Percentiles rank a stretch among this genome's conserved stretches.
phyloP scores from a whole-genome alignment of 768 basidiomycete species.

The Leucocoprinus birnbaumii region DNA sequence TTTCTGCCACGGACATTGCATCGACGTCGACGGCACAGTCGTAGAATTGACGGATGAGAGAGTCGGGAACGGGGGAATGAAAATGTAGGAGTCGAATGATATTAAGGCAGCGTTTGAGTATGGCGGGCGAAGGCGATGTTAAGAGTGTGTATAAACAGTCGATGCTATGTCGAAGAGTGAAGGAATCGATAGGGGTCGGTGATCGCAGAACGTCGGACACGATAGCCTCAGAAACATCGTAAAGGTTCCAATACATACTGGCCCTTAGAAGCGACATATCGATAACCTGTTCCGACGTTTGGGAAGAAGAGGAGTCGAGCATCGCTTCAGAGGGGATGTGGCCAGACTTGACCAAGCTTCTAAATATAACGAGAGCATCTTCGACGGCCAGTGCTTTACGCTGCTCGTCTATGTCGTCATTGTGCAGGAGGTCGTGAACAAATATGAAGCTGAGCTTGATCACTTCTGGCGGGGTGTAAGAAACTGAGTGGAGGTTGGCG shows the following conservation, averaged over 20 bases:
- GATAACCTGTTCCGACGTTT: constrained; percentile 46
- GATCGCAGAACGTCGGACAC: constrained; percentile 27
- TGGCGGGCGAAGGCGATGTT: constrained; percentile 24
- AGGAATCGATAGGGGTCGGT: constrained; percentile 15
- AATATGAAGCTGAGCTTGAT: constrained; percentile 40
- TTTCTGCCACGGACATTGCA: constrained; percentile 32
- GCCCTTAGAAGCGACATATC: constrained; percentile 47
- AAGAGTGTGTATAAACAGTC: constrained; percentile 43
- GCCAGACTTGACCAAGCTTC: constrained; percentile 39
- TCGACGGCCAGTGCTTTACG: constrained; percentile 13
- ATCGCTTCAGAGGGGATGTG: constrained; percentile 48
- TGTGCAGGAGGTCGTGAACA: constrained; percentile 38
- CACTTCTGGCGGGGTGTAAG: constrained; percentile 34
- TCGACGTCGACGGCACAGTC: constrained; percentile 27
- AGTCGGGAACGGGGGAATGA: constrained; percentile 36
- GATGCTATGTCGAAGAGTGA: constrained; percentile 32
- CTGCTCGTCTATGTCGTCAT: constrained; percentile 2
- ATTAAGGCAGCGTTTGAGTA: constrained; percentile 35
- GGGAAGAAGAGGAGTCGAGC: constrained; percentile 29
- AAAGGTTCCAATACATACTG: constrained; percentile 55
- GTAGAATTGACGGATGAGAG: constrained; percentile 47
- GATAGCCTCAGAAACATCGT: constrained; percentile 35
- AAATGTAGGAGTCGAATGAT: constrained; percentile 35
- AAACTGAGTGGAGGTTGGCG: constrained; percentile 4
- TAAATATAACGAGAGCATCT: constrained; percentile 45